Percentiles rank a stretch among this genome's conserved stretches.
phyloP scores from a whole-genome alignment of 2,329 filamentous ascomycete genomes.

The Amauroascus niger region DNA sequence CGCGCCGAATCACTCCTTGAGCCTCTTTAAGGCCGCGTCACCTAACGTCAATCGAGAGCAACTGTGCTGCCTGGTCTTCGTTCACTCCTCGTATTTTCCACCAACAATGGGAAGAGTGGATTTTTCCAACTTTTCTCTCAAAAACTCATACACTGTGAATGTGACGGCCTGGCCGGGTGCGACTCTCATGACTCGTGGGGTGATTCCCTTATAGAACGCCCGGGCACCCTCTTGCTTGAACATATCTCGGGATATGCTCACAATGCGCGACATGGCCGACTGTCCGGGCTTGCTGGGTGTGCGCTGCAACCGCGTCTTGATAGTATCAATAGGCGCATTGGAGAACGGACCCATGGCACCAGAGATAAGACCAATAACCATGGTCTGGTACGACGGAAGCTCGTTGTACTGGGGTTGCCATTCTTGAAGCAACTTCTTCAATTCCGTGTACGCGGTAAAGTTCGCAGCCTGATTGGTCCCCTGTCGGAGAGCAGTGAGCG shows the following conservation, averaged over 20 bases:
- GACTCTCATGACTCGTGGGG: conserved; percentile 91
- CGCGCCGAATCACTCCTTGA: background rate
- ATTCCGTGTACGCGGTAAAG: conserved; percentile 94
- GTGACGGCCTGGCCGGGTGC: conserved; percentile 84
- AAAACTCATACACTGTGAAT: conserved; percentile 65
- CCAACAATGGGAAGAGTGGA: conserved; percentile 51
- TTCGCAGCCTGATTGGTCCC: conserved; percentile 97
- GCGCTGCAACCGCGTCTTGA: conserved; percentile 94
- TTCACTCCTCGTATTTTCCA: conserved; percentile 56
- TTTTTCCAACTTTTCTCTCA: conserved; percentile 62
- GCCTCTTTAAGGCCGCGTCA: background rate
- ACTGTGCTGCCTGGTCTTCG: background rate
- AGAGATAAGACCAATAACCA: conserved; percentile 76
- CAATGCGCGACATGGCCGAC: conserved; percentile 69
- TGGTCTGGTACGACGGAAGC: conserved; percentile 82
- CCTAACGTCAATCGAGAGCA: background rate
- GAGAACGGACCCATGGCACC: conserved; percentile 93
- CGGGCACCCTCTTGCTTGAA: conserved; percentile 88
- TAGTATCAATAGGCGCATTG: conserved; percentile 96
- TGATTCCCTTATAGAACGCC: conserved; percentile 99
- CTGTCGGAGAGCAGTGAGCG: conserved; percentile 83
- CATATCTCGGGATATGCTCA: conserved; percentile 69
- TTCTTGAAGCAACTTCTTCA: conserved; percentile 67
- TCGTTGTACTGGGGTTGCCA: conserved; percentile 61
- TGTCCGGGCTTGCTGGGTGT: conserved; percentile 73